Base-by-base conservation (phyloP, 2,329 filamentous ascomycete species). In the Hypoxylon sp. region DNA sequence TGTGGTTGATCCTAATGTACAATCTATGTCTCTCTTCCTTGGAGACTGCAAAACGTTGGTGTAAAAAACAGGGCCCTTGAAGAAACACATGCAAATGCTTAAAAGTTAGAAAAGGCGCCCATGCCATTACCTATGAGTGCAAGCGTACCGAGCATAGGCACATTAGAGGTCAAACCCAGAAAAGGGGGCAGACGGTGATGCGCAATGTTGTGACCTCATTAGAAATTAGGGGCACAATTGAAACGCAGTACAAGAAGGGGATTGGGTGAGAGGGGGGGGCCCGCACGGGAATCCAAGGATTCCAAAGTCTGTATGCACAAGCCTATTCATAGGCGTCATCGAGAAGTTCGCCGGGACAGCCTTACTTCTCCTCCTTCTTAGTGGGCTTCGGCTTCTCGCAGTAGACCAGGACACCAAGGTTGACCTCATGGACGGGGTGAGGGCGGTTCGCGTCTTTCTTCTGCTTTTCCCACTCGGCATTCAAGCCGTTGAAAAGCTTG, bases 351-450 rank as follows among this genome's bases (percentile, higher is more conserved):
- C 37, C 16, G 16, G 12, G 21, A 19, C 37, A 41, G 37, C n/a
- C 37, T 41, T 9, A 41, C 37, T 41, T 11, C 30, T 25, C 27
- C 1, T n/a, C 19, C 3, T 14, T 5, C 3, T 14, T 5, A 21
- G 14, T 14, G 12, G 9, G 14, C 45, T 48, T 48, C 30, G 12
- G 27, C 19, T 14, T 27, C 19, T 58, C 34, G 34, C 25, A n/a
- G 14, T 39, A 30, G 3, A 60, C 27, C 5, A 60, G 14, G 25
- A 60, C 9, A 14, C 47, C 47, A 16, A 51, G 37, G 4, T 27
- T 23, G 29, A 52, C 5, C 3, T 21, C 16, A 16, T 32, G 37
- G 12, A 39, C 16, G 7, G 16, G 16, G 37, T 11, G 16, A 4
- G 37, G 37, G 1, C 30, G 37, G 6, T 30, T n/a, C 5, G 8